phyloP scores from a whole-genome alignment of 179 eudicot species.

The Silene vulgaris region DNA sequence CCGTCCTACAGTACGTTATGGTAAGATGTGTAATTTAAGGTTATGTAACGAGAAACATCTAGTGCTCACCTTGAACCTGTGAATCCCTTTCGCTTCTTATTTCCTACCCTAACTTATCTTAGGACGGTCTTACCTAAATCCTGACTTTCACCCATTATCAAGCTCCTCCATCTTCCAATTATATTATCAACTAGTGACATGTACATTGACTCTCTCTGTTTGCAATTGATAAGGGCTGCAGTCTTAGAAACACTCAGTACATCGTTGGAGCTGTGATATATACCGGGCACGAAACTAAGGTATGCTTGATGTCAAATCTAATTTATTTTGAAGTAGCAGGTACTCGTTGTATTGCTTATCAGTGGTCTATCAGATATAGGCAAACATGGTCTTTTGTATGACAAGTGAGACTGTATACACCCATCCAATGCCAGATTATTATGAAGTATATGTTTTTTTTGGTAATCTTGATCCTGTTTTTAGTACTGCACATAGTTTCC shows the following conservation, averaged over 20 bases:
- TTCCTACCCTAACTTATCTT: not conserved
- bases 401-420: not conserved
- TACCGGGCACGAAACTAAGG: constrained; percentile 97
- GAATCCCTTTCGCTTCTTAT: not conserved
- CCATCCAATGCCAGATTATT: not conserved
- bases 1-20: not conserved
- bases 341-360: not conserved
- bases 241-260: constrained; percentile 82
- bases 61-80: not conserved
- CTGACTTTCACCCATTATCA: not conserved
- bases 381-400: constrained; percentile 1
- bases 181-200: constrained; percentile 1
- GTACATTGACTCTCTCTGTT: constrained; percentile 20
- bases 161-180: not conserved
- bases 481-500: not conserved
- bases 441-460: not conserved
- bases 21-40: not conserved
- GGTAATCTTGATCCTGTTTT: constrained; percentile 13
- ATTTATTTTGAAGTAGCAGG: constrained; percentile 10
- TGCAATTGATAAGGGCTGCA: constrained; percentile 69
- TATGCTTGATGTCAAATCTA: constrained; percentile 17
- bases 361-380: constrained; percentile 10
- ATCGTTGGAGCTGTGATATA: constrained; percentile 83
- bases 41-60: not conserved
- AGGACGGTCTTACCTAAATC: not conserved